Conservation (phyloP, 768 basidiomycete genomes). For the Boletellus ananiceps region DNA sequence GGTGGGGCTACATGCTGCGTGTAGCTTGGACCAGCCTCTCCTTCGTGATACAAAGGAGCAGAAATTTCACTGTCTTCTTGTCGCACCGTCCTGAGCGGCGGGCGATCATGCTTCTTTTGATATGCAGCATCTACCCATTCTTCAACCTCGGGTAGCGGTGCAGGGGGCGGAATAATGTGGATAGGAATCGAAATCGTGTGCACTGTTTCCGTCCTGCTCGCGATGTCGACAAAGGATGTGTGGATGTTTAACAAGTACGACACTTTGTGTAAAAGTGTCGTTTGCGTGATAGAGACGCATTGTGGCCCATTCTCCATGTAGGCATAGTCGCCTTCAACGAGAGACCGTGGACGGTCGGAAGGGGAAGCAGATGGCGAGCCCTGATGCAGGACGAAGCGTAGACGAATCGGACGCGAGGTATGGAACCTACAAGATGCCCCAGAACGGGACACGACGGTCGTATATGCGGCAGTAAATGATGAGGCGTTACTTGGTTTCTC, state of each 20-base stretch:
- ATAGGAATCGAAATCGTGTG: slow-evolving; percentile 66
- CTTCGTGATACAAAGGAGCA: slow-evolving; percentile 63
- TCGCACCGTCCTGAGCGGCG: slow-evolving; percentile 66
- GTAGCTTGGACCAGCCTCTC: slow-evolving; percentile 74
- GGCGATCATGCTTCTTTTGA: slow-evolving; percentile 83
- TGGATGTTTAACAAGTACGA: slow-evolving; percentile 71
- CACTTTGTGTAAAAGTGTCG: slow-evolving; percentile 79
- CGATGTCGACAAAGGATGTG: slow-evolving; percentile 72
- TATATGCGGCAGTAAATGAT: slow-evolving; percentile 40
- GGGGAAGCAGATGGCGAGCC: slow-evolving; percentile 48
- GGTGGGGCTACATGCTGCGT: slow-evolving; percentile 64
- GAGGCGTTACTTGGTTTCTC: slow-evolving; percentile 33
- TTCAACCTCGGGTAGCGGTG: slow-evolving; percentile 78
- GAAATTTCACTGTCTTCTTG: slow-evolving; percentile 59
- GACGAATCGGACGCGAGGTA: slow-evolving; percentile 61
- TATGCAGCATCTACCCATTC: slow-evolving; percentile 69
- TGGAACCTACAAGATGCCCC: slow-evolving; percentile 94
- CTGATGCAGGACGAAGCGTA: slow-evolving; percentile 79
- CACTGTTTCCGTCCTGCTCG: slow-evolving; percentile 62
- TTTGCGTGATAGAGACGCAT: slow-evolving; percentile 73
- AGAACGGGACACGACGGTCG: slow-evolving; percentile 68
- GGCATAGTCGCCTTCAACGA: slow-evolving; percentile 40
- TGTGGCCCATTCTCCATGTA: slow-evolving; percentile 56
- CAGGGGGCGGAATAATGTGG: slow-evolving; percentile 65
- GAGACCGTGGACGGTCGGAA: slow-evolving; percentile 39